Base-by-base conservation (phyloP, 164 flowering plant species). In the Liriodendron chinense region DNA sequence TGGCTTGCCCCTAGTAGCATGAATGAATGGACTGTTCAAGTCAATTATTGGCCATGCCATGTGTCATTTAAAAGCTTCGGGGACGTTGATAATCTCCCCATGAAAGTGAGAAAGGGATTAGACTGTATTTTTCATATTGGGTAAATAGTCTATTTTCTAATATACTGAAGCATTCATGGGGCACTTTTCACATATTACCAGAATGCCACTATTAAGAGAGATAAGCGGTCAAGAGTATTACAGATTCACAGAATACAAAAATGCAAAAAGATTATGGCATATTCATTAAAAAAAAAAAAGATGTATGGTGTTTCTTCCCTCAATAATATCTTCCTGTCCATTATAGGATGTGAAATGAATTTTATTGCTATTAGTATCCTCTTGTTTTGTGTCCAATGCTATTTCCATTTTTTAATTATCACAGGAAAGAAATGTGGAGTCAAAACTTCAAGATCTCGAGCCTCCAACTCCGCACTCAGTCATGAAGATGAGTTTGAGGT, bases 391-490 rank as follows among this genome's bases (percentile, higher is more conserved):
- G 23, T 59, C 53, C 43, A 21, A 68, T 7, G 18, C 63, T 57
- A 7, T 43, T 74, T 71, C 63, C 21, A 7, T 70, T 21, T 74
- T 28, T 50, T 73, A 56, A 34, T 76, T 25, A 64, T 84, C 79
- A 65, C 89, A 94, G 98, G 98, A 92, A 75, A 94, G 85, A 86
- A 89, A 86, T 83, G 83, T 82, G 79, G 92, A 92, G 73, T 74
- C 81, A 56, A 94, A 87, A 80, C 76, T 80, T 75, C 92, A 86
- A 72, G 94, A 90, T 49, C 83, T 84, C 68, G 97, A 93, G 82
- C 91, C 97, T 77, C 87, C 90, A 75, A 89, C 69, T 74, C 92
- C 94, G 65, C 88, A 82, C 74, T 87, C 93, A 43, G 76, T 85
- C 49, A 69, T 82, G 47, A 94, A 89, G 84, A 87, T 89, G 87